Evolutionary conservation across 805 yeast genomes (phyloP).

Genomic region (Sugiyamaella boreocaroliniensis): DNA sequence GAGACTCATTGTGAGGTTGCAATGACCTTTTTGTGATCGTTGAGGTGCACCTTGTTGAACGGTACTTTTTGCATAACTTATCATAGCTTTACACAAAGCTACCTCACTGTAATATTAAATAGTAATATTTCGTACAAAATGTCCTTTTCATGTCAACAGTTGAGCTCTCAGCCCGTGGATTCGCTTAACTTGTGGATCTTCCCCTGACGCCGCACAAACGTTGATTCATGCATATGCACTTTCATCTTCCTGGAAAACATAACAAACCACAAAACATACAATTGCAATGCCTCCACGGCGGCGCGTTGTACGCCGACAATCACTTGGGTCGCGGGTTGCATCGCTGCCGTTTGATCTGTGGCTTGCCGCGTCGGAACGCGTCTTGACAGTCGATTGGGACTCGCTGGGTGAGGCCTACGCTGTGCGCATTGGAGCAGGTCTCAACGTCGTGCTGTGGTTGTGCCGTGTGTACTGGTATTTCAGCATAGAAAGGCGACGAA

Average conservation of each 20-base stretch:
- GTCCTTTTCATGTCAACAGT: too few relatives aligned
- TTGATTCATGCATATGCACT: not conserved
- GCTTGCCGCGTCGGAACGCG: constrained; percentile 23
- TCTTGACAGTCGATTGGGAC: constrained; percentile 29
- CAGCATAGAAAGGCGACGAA: constrained; percentile 2
- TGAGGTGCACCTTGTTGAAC: too few relatives aligned
- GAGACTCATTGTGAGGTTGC: constrained; percentile 10
- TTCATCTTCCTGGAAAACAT: not conserved
- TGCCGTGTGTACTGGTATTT: constrained; percentile 10
- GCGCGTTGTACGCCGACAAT: constrained; percentile 9
- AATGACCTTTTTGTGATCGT: not conserved
- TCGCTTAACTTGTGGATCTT: not conserved
- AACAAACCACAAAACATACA: not conserved
- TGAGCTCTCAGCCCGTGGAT: too few relatives aligned
- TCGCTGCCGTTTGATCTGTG: constrained; percentile 24
- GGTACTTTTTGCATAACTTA: too few relatives aligned
- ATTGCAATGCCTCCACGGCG: not conserved
- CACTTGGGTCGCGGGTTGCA: constrained; percentile 6
- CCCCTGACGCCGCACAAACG: not conserved
- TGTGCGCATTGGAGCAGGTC: constrained; percentile 17
- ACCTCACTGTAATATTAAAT: too few relatives aligned
- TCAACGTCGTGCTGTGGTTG: constrained; percentile 18
- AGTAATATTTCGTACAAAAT: too few relatives aligned
- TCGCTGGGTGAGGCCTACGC: constrained; percentile 16
- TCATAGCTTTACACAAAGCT: not conserved